Evolutionary conservation across 495 filamentous ascomycete genomes (phyloP).

Genomic region (Letharia columbiana): DNA sequence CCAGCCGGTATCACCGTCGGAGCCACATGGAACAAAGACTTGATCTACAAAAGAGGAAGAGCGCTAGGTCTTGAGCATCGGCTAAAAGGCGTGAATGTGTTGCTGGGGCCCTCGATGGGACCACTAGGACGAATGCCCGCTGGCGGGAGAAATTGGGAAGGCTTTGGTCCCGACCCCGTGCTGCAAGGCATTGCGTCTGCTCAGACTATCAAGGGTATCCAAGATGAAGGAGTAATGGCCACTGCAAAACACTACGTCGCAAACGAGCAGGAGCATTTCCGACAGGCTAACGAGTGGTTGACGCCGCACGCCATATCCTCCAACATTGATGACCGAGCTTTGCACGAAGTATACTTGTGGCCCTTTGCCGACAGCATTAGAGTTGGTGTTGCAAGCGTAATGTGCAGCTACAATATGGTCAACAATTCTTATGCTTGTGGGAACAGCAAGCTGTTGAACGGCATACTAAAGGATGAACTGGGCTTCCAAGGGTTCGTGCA

Average conservation of each 20-base stretch:
- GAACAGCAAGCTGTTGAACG: slow-evolving; percentile 87
- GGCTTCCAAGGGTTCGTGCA: slow-evolving; percentile 93
- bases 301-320: slow-evolving; percentile 64
- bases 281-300: slow-evolving; percentile 65
- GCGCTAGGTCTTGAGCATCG: slow-evolving; percentile 64
- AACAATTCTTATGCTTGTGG: slow-evolving; percentile 89
- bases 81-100: slow-evolving; percentile 62
- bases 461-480: slow-evolving; percentile 87
- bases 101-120: slow-evolving; percentile 71
- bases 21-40: slow-evolving; percentile 75
- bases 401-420: slow-evolving; percentile 85
- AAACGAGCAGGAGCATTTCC: slow-evolving; percentile 86
- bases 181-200: slow-evolving; percentile 59
- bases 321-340: slow-evolving; percentile 72
- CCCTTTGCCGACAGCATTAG: slow-evolving; percentile 80
- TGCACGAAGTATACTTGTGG: slow-evolving; percentile 85
- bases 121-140: slow-evolving; percentile 72
- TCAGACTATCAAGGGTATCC: slow-evolving; percentile 67
- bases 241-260: slow-evolving; percentile 74
- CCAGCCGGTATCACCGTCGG: slow-evolving; percentile 80
- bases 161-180: slow-evolving; percentile 71
- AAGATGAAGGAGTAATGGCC: slow-evolving; percentile 72
- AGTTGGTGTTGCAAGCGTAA: slow-evolving; percentile 78
- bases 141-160: slow-evolving; percentile 89
- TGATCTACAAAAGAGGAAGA: slow-evolving; percentile 63